These are phyloP conservation scores for Aleurites moluccanus DNA, from an alignment of 441 rosid species.

Conservation along the genomic window DNA sequence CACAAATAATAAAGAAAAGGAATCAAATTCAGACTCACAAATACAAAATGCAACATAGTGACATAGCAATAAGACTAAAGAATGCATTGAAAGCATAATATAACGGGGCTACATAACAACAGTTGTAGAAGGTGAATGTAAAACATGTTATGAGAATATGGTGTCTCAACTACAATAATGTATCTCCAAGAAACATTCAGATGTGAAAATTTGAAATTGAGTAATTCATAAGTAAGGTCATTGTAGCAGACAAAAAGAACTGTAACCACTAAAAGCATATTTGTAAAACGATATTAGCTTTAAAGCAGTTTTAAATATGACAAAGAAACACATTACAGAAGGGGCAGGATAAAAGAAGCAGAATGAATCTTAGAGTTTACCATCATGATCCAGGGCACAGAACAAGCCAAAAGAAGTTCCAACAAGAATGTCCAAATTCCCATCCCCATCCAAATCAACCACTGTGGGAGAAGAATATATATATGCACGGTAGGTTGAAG, in stretches of 20 bases:
- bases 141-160: slow-evolving; percentile 1
- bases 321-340: not conserved
- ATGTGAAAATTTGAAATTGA: not conserved
- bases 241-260: not conserved
- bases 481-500: slow-evolving; percentile 69
- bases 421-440: slow-evolving; percentile 93
- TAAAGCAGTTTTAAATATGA: slow-evolving; percentile 2
- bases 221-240: not conserved
- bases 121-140: not conserved
- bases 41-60: not conserved
- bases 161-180: not conserved
- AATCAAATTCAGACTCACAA: not conserved
- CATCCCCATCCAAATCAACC: slow-evolving; percentile 99
- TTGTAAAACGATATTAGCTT: not conserved
- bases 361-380: slow-evolving; percentile 44
- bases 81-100: not conserved
- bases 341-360: slow-evolving; percentile 1
- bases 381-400: slow-evolving; percentile 93
- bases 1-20: not conserved
- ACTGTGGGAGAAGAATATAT: slow-evolving; percentile 94
- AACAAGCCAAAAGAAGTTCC: slow-evolving; percentile 98
- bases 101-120: not conserved
- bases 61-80: not conserved
- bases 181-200: slow-evolving; percentile 1
- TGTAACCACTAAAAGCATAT: not conserved